phyloP scores from a whole-genome alignment of 352 stramenopile species.

The Pythium biforme region DNA sequence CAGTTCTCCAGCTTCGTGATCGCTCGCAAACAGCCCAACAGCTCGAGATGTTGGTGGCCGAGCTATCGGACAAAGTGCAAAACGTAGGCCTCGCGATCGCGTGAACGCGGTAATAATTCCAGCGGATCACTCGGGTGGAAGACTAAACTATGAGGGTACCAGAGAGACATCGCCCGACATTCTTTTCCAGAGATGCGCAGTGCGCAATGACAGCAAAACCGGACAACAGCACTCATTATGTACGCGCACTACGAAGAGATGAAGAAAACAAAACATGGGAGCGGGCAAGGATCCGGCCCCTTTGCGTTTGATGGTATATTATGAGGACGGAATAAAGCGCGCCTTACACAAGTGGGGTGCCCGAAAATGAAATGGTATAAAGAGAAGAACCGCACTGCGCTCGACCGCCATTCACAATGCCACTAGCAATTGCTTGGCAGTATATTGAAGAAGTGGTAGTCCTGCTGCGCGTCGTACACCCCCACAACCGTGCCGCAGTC shows the following conservation, averaged over 20 bases:
- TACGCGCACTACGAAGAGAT: background rate
- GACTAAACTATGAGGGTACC: no score
- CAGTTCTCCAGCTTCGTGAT: constrained; percentile 56
- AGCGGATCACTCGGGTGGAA: background rate
- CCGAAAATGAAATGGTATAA: no score
- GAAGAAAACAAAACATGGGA: background rate
- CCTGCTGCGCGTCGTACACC: constrained; percentile 55
- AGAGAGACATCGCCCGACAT: no score
- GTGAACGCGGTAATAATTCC: constrained; percentile 24
- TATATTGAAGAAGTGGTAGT: constrained; percentile 81
- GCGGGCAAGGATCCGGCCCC: constrained; percentile 1
- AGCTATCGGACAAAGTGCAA: constrained; percentile 73
- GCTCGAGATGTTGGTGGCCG: constrained; percentile 56
- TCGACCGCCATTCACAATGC: no score
- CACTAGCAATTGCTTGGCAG: constrained; percentile 45
- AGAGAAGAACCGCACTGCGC: no score
- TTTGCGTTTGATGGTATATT: constrained; percentile 2
- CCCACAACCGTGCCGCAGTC: constrained; percentile 75
- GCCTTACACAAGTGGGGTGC: no score
- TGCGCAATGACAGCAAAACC: no score
- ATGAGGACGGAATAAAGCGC: constrained; percentile 3
- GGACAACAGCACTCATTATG: no score
- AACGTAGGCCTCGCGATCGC: constrained; percentile 56
- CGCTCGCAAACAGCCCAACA: constrained; percentile 58
- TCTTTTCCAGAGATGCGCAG: no score